Percentiles rank a stretch among this genome's conserved stretches.
Conservation (phyloP, 768 basidiomycete species). For the Boletus rufocinnamomeus region DNA sequence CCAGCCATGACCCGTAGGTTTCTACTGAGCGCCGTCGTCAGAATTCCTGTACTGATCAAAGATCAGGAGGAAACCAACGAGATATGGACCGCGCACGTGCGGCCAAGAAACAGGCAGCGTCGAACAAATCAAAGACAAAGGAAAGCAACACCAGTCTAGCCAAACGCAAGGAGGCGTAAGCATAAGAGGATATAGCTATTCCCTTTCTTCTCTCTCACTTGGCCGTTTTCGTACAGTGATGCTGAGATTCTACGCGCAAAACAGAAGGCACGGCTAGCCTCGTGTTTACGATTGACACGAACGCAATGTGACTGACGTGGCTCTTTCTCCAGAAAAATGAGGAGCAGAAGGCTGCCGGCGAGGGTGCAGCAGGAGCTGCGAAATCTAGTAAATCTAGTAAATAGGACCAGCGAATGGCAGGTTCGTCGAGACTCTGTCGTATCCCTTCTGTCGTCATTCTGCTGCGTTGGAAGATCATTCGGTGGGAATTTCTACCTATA, state of each 20-base stretch:
- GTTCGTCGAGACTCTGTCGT: neutral
- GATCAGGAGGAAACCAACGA: constrained; percentile 78
- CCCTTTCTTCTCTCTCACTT: constrained; percentile 26
- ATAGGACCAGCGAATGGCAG: constrained; percentile 36
- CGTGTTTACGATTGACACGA: constrained; percentile 3
- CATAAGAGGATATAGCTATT: constrained; percentile 25
- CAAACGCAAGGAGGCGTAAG: constrained; percentile 78
- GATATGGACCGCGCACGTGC: constrained; percentile 73
- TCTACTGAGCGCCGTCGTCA: neutral
- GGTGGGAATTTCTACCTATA: constrained; percentile 9
- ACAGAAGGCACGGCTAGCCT: constrained; percentile 60
- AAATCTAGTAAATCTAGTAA: constrained; percentile 31
- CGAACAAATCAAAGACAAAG: constrained; percentile 61
- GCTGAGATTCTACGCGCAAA: constrained; percentile 75
- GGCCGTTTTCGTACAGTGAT: constrained; percentile 51
- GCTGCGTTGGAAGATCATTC: constrained; percentile 14
- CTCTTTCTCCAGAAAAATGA: constrained; percentile 50
- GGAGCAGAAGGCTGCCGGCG: constrained; percentile 44
- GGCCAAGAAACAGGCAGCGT: constrained; percentile 64
- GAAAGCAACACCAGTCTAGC: constrained; percentile 63
- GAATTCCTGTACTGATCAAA: constrained; percentile 12
- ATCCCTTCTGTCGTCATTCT: too few species aligned
- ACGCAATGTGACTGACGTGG: constrained; percentile 9
- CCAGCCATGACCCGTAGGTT: constrained; percentile 57
- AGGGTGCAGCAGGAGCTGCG: constrained; percentile 15